Evolutionary conservation across 108 stramenopile species (phyloP).

Genomic region (Tribonema minus): DNA sequence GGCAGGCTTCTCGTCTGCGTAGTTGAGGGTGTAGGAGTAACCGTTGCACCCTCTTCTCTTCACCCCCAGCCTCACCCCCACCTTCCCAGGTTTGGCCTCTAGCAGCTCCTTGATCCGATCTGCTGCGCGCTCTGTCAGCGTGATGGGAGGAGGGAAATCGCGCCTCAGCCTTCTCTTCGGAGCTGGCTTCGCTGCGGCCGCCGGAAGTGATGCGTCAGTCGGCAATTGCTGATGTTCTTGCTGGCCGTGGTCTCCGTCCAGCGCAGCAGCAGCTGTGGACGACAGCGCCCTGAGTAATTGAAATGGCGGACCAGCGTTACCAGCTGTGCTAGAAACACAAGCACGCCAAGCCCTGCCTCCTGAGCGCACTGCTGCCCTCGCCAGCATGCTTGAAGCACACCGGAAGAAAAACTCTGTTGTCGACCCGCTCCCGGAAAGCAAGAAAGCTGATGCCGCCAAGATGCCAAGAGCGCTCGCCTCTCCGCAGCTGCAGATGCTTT

Average conservation of each 20-base stretch:
- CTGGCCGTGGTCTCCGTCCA: neutral
- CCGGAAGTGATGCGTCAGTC: neutral
- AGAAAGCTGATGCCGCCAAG: too few species aligned
- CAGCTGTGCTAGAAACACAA: neutral
- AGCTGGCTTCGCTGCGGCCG: too few species aligned
- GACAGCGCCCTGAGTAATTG: too few species aligned
- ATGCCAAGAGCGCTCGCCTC: too few species aligned
- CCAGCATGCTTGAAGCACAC: too few species aligned
- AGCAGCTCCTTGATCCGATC: conserved; percentile 46
- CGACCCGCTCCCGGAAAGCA: too few species aligned
- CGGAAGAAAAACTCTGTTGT: too few species aligned
- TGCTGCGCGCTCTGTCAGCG: conserved; percentile 51
- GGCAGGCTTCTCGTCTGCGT: conserved; percentile 65
- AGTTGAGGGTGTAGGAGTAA: conserved; percentile 93
- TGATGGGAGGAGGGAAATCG: conserved; percentile 3
- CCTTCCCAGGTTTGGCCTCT: conserved; percentile 17
- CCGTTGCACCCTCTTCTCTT: conserved; percentile 97
- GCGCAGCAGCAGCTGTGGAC: neutral
- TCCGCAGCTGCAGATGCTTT: too few species aligned
- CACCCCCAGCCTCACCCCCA: conserved; percentile 90
- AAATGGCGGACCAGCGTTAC: conserved; percentile 45
- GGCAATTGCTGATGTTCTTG: too few species aligned
- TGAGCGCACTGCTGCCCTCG: too few species aligned
- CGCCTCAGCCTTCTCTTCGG: neutral
- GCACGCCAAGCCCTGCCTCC: neutral